These are phyloP conservation scores for Paulownia fortunei DNA, from an alignment of 257 asterid genomes.

Conservation along the genomic window DNA sequence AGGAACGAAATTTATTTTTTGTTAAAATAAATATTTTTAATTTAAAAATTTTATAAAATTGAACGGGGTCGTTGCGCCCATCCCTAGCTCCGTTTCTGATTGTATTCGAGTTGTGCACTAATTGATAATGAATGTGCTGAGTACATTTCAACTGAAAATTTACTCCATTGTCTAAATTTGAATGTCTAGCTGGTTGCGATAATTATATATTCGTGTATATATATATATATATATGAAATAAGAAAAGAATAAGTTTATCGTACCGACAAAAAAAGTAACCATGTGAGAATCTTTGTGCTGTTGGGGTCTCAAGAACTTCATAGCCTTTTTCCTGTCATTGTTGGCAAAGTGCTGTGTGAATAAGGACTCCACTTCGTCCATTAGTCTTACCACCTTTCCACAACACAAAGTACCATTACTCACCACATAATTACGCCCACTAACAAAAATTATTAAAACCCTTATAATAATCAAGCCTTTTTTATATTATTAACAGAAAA, in stretches of 20 bases:
- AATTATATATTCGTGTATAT: too few relatives aligned
- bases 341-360: slow-evolving; percentile 94
- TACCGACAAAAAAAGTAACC: slow-evolving; percentile 94
- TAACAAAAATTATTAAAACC: slow-evolving; percentile 6
- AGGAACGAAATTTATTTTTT: too few relatives aligned
- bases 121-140: too few relatives aligned
- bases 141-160: too few relatives aligned
- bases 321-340: slow-evolving; percentile 87
- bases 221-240: not conserved
- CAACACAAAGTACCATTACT: slow-evolving; percentile 4
- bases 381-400: slow-evolving; percentile 81
- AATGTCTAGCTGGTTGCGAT: too few relatives aligned
- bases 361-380: slow-evolving; percentile 98
- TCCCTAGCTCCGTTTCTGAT: too few relatives aligned
- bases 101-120: too few relatives aligned
- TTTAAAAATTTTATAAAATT: too few relatives aligned
- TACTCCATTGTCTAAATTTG: too few relatives aligned
- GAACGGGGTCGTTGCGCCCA: too few relatives aligned
- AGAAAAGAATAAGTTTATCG: not conserved
- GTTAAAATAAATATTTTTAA: too few relatives aligned
- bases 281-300: slow-evolving; percentile 84
- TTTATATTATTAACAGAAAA: not conserved
- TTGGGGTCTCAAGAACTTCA: slow-evolving; percentile 92
- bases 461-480: not conserved
- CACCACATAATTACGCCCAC: slow-evolving; percentile 22